Evolutionary conservation across 371 early-diverging fungal species (phyloP), one percentile per base, ranked within the genome.

Genomic region (Circinella umbellata): DNA sequence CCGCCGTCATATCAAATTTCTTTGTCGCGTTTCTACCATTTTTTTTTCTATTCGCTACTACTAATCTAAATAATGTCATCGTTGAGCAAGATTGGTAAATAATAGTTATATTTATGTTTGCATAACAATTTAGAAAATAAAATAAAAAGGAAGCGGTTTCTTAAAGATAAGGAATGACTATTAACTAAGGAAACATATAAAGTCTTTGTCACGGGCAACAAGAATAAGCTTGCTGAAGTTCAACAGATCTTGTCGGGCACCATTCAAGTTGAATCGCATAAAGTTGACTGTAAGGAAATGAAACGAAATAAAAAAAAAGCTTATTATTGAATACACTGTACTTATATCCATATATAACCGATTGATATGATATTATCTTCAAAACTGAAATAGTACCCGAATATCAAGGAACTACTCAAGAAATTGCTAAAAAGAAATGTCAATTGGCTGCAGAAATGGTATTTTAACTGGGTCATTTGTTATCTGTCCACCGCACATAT

Each of bases 161-260:
- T 27, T 2, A 27, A 27, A 27, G 27, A 27, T 27, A 0, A 14
- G 18, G 37, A 27, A 15, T 46, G 34, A 20, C n/a, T 48, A 18
- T 14, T 38, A 42, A 34, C 20, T 36, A 15, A 3, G 7, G 3
- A 35, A 62, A 6, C 4, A 11, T 7, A 14, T 27, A 38, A 54
- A 85, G 85, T 81, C 20, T 85, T 85, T 73, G 85, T 85, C 42
- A 82, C 85, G 11, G 98, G 98, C 71, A 98, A 98, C 87, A 90
- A 90, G 74, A 95, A 98, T 82, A 98, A 98, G 80, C 86, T 97
- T 63, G 74, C 74, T 15, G 98, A 98, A 76, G 96, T 96, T 39
- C 93, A 91, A 66, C 87, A 84, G 38, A 96, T 97, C 66, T 86
- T 98, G 46, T 76, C 81, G 17, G 83, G 84, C 55, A 78, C 85